phyloP scores from a whole-genome alignment of 371 early-diverging fungal species.

The Batrachochytrium dendrobatidis region DNA sequence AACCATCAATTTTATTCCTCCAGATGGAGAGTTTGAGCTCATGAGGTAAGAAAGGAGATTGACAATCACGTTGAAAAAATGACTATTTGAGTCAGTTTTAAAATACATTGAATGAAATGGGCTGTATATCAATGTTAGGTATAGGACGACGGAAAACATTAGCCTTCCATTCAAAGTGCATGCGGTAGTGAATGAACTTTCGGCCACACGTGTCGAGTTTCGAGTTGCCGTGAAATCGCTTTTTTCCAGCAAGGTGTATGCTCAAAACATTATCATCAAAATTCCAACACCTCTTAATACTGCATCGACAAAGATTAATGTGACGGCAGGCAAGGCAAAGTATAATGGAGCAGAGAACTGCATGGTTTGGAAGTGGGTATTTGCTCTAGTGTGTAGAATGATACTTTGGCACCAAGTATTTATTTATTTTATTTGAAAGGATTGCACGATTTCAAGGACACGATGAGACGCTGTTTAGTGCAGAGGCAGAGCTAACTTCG shows the following conservation, averaged over 20 bases:
- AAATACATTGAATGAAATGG: background rate
- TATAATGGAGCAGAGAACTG: constrained; percentile 77
- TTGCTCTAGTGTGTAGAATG: background rate
- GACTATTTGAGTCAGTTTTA: background rate
- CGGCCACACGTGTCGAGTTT: constrained; percentile 71
- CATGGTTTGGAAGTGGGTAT: constrained; percentile 80
- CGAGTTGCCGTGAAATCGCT: constrained; percentile 67
- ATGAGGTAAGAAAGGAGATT: constrained; percentile 56
- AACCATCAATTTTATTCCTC: constrained; percentile 82
- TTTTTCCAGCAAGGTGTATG: constrained; percentile 68
- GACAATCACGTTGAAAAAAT: background rate
- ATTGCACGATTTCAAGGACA: constrained; percentile 79
- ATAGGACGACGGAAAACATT: constrained; percentile 81
- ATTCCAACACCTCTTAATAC: constrained; percentile 83
- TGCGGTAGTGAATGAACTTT: constrained; percentile 73
- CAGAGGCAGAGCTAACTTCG: constrained; percentile 62
- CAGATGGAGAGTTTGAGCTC: constrained; percentile 89
- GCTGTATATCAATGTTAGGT: constrained; percentile 35
- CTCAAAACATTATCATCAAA: constrained; percentile 70
- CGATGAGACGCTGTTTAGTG: constrained; percentile 64
- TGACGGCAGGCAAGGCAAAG: constrained; percentile 74
- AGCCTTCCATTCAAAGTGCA: constrained; percentile 79
- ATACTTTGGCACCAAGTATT: background rate
- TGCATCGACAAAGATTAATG: constrained; percentile 59
- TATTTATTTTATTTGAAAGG: constrained; percentile 25